Evolutionary conservation across 306 rosid genomes (phyloP).

Genomic region (Inga laurina): DNA sequence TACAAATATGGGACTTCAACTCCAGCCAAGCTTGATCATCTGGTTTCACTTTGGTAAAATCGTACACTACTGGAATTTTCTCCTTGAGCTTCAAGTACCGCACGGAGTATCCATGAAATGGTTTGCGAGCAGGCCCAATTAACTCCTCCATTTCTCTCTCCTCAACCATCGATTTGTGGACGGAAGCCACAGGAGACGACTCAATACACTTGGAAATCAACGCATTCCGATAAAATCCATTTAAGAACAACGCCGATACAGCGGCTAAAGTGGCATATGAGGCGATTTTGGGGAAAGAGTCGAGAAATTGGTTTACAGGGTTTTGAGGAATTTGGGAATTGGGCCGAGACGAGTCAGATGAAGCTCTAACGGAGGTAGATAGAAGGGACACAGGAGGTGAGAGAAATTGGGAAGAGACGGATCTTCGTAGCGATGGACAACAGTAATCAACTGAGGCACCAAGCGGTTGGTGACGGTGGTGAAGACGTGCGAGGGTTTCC

Average conservation of each 20-base stretch:
- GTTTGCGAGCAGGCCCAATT: neutral
- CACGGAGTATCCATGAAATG: neutral
- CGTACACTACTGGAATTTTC: slow-evolving; percentile 34
- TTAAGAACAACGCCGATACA: slow-evolving; percentile 39
- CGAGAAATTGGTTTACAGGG: neutral
- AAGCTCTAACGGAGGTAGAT: slow-evolving; percentile 33
- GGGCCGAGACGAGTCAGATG: slow-evolving; percentile 23
- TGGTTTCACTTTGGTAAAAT: slow-evolving; percentile 26
- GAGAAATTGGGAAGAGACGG: slow-evolving; percentile 32
- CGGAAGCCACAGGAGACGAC: slow-evolving; percentile 11
- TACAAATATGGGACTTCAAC: slow-evolving; percentile 36
- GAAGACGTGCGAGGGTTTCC: slow-evolving; percentile 6
- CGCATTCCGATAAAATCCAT: slow-evolving; percentile 19
- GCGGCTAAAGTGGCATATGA: slow-evolving; percentile 23
- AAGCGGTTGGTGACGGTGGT: slow-evolving; percentile 26
- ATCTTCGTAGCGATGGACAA: neutral
- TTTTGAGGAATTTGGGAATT: slow-evolving; percentile 24
- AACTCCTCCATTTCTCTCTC: neutral
- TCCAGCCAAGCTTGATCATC: slow-evolving; percentile 45
- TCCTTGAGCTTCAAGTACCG: slow-evolving; percentile 37
- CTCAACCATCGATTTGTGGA: slow-evolving; percentile 21
- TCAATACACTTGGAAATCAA: slow-evolving; percentile 7
- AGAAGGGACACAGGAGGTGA: neutral
- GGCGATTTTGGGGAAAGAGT: slow-evolving; percentile 3
- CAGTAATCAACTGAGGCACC: neutral